phyloP scores from a whole-genome alignment of 2,329 filamentous ascomycete genomes.

The Helicocarpus griseus region DNA sequence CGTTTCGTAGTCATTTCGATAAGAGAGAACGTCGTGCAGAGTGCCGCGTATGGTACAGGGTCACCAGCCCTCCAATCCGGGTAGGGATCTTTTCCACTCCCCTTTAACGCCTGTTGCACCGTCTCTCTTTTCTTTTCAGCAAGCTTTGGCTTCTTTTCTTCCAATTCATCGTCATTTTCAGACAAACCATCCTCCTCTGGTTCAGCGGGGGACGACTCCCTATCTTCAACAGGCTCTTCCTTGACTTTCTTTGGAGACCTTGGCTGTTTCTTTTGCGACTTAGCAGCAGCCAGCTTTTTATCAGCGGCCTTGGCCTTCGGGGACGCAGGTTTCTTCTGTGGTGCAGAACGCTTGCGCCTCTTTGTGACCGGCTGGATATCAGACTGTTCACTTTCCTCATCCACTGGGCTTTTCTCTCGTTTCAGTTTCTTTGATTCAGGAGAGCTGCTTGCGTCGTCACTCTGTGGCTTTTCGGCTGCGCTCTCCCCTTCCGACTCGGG shows the following conservation, averaged over 20 bases:
- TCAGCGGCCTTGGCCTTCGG: slow-evolving; percentile 17
- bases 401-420: slow-evolving; percentile 29
- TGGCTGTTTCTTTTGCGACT: slow-evolving; percentile 20
- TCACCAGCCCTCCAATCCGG: slow-evolving; percentile 87
- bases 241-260: slow-evolving; percentile 27
- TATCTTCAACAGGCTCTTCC: slow-evolving; percentile 32
- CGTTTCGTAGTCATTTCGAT: slow-evolving; percentile 93
- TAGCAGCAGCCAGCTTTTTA: slow-evolving; percentile 7
- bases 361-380: slow-evolving; percentile 55
- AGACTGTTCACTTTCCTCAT: slow-evolving; percentile 42
- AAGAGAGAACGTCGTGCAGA: slow-evolving; percentile 89
- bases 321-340: slow-evolving; percentile 12
- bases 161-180: slow-evolving; percentile 44
- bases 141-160: slow-evolving; percentile 58
- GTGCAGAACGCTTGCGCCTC: slow-evolving; percentile 28
- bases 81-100: slow-evolving; percentile 67
- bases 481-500: slow-evolving; percentile 10
- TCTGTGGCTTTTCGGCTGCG: slow-evolving; percentile 10
- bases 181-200: slow-evolving; percentile 28
- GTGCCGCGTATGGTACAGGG: slow-evolving; percentile 85
- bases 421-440: slow-evolving; percentile 21
- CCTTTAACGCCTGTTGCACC: slow-evolving; percentile 65
- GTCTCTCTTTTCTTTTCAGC: slow-evolving; percentile 69
- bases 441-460: slow-evolving; percentile 10
- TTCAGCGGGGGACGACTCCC: slow-evolving; percentile 17